A percentile compares a stretch with the other conserved stretches of the same genome.
Conservation (phyloP, 2,329 filamentous ascomycete genomes). For the Emergomyces pasteurianus region DNA sequence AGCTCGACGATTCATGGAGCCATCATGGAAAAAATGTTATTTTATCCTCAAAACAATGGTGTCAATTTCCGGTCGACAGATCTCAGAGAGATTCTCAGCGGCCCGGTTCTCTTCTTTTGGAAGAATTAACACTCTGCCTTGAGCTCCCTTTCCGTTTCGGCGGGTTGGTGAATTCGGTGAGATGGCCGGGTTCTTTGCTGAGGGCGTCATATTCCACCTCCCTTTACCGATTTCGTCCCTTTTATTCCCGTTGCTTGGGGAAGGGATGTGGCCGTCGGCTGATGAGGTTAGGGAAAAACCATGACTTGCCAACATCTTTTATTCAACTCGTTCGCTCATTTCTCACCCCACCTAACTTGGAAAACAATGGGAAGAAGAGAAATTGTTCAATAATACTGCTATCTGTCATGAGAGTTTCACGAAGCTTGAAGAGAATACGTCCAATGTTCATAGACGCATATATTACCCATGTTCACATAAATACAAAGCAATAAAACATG, state of each 20-base stretch:
- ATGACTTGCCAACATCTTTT: constrained; percentile 58
- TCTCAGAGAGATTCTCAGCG: constrained; percentile 62
- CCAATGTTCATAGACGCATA: too few species aligned
- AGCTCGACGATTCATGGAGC: constrained; percentile 81
- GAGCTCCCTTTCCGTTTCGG: constrained; percentile 45
- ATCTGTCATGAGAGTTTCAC: not conserved
- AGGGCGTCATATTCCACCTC: constrained; percentile 79
- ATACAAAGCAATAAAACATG: not conserved
- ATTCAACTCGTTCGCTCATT: not conserved
- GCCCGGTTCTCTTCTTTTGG: constrained; percentile 27
- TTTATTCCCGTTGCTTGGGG: not conserved
- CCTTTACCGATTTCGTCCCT: constrained; percentile 54
- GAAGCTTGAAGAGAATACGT: not conserved
- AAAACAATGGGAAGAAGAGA: not conserved
- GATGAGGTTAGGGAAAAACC: constrained; percentile 84
- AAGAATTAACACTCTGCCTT: constrained; percentile 36
- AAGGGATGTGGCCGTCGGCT: constrained; percentile 56
- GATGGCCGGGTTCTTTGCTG: constrained; percentile 36
- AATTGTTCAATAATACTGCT: not conserved
- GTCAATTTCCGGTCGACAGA: constrained; percentile 92
- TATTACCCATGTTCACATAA: not conserved
- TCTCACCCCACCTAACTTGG: not conserved
- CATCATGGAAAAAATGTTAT: constrained; percentile 40
- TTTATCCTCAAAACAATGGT: constrained; percentile 48
- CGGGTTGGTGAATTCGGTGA: constrained; percentile 52